Evolutionary conservation across 2,329 filamentous ascomycete genomes (phyloP), one percentile per base, ranked within the genome.

Genomic region (Tolypocladium tundrense): DNA sequence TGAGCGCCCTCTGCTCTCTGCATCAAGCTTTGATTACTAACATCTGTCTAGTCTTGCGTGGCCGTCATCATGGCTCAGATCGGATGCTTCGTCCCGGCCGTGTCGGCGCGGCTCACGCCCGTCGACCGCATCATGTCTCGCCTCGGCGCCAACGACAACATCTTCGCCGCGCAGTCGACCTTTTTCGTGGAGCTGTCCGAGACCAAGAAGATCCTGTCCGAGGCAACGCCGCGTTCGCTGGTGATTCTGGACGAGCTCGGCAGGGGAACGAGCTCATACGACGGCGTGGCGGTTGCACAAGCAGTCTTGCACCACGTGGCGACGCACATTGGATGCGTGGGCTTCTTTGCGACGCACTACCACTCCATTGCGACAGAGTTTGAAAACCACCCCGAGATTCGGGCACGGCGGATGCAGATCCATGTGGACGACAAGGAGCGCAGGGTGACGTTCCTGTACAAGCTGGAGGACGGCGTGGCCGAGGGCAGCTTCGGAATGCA

Each of bases 401-500:
- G 83, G 9, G 84, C 92, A 4, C 88, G 89, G 67, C 84, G 94
- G 16, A 99, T 99, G 94, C 88, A 90, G 61, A 97, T 99, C 59
- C 84, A 92, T 59, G 94, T 99, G 1, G 93, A 99, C 62, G 89
- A 94, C 5, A 83, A 81, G 53, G 82, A 90, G 59, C 83, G 90
- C 31, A 85, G 87, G n/a, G 86, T 99, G n/a, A 97, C 93, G 0
- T 99, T 99, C 75, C 72, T 99, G 57, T 99, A 99, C 76, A 92
- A 90, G 67, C 82, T 99, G 0, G 94, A 97, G 72, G 84, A 90
- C 16, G 94, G 94, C 1, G 91, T 97, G 11, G 94, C 94, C 0
- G 92, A 97, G 72, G 94, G 94, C 19, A 96, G 90, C 68, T 99
- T 97, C 68, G 94, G 94, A 66, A 99, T 99, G 94, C 94, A 99